A percentile compares a stretch with the other conserved stretches of the same genome.
Evolutionary conservation across 2,329 filamentous ascomycete species (phyloP).

Genomic region (Colletotrichum lini): DNA sequence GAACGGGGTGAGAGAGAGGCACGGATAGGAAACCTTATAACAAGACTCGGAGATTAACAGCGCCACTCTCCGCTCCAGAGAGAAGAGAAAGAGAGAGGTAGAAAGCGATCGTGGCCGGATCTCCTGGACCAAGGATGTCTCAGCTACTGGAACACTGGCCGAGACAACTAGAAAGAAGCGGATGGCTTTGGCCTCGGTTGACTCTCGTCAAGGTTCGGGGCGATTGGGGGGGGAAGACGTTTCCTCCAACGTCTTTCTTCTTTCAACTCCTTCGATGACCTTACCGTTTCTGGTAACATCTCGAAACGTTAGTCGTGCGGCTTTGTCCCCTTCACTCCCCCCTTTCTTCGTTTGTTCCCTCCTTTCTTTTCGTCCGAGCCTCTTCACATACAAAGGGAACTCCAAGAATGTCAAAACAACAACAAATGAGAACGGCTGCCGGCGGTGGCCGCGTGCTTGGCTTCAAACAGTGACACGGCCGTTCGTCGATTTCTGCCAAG

Average conservation of each 20-base stretch:
- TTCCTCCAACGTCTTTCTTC: constrained; percentile 19
- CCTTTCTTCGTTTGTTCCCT: background rate
- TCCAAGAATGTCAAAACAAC: background rate
- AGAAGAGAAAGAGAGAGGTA: too few relatives aligned
- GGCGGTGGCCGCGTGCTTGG: too few relatives aligned
- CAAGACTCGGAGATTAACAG: background rate
- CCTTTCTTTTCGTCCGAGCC: background rate
- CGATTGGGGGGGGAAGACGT: background rate
- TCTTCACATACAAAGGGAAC: too few relatives aligned
- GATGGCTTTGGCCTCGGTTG: background rate
- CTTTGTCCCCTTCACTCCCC: too few relatives aligned
- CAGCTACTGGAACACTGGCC: background rate
- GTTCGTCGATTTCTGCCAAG: background rate
- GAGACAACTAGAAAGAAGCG: background rate
- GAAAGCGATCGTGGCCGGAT: too few relatives aligned
- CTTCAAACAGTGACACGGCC: background rate
- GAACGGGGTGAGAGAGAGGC: background rate
- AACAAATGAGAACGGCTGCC: background rate
- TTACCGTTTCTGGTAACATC: constrained; percentile 5
- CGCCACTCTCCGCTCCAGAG: too few relatives aligned
- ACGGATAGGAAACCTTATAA: background rate
- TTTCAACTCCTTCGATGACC: background rate
- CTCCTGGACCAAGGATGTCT: background rate
- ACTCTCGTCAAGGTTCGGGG: background rate
- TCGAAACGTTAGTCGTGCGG: background rate